These are phyloP conservation scores for Daldinia eschscholtzii DNA, from an alignment of 2,329 filamentous ascomycete genomes.

Conservation along the genomic window DNA sequence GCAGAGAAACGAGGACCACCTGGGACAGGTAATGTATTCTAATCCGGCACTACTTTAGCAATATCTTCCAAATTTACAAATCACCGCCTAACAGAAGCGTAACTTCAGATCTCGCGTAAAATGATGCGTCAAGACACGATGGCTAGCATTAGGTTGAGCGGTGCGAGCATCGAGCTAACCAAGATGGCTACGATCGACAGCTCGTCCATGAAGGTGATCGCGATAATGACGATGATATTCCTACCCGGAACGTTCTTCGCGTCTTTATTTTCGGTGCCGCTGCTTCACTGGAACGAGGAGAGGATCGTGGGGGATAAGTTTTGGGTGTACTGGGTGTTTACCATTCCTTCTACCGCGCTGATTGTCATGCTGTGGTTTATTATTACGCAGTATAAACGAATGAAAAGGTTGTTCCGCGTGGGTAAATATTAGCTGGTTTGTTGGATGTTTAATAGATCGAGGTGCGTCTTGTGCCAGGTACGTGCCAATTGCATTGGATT, in stretches of 20 bases:
- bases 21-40: constrained; percentile 15
- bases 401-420: constrained; percentile 2
- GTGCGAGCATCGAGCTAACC: constrained; percentile 22
- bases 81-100: background rate
- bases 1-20: constrained; percentile 12
- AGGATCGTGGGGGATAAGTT: constrained; percentile 32
- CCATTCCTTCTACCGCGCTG: constrained; percentile 55
- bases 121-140: constrained; percentile 25
- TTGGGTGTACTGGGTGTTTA: constrained; percentile 64
- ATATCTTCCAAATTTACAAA: too few relatives aligned
- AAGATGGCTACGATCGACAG: constrained; percentile 29
- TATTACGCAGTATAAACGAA: constrained; percentile 29
- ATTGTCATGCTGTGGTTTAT: constrained; percentile 42
- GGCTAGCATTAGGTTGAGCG: constrained; percentile 12
- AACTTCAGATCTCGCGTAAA: constrained; percentile 14
- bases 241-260: constrained; percentile 50
- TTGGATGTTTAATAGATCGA: too few relatives aligned
- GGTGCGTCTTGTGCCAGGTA: too few relatives aligned
- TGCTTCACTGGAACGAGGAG: constrained; percentile 12
- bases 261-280: constrained; percentile 46
- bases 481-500: too few relatives aligned
- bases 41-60: background rate
- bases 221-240: constrained; percentile 45
- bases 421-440: constrained; percentile 4
- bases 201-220: constrained; percentile 36